These are phyloP conservation scores for Globisporangium perplexum DNA, from an alignment of 352 stramenopile species.

Conservation along the genomic window DNA sequence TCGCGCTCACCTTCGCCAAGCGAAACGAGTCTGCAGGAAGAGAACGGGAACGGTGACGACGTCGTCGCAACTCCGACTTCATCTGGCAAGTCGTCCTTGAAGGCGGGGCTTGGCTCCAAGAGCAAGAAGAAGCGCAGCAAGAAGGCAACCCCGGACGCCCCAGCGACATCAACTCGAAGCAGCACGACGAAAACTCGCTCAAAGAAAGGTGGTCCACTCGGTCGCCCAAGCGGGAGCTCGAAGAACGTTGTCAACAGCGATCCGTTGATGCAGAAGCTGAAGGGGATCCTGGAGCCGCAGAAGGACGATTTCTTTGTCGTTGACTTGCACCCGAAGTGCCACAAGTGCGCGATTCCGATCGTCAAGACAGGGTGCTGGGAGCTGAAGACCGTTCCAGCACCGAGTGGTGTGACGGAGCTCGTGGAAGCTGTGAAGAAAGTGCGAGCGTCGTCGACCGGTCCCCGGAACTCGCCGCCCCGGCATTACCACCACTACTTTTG, in stretches of 20 bases:
- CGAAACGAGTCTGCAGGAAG: constrained; percentile 25
- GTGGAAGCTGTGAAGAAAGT: constrained; percentile 79
- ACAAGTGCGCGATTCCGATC: constrained; percentile 83
- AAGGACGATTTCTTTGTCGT: constrained; percentile 99
- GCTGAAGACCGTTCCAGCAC: constrained; percentile 60
- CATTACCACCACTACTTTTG: constrained; percentile 87
- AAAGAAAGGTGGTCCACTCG: constrained; percentile 46
- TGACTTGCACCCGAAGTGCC: constrained; percentile 88
- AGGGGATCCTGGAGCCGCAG: constrained; percentile 97
- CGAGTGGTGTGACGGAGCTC: constrained; percentile 63
- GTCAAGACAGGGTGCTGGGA: constrained; percentile 85
- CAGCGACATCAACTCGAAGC: constrained; percentile 39
- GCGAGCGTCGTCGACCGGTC: constrained; percentile 50
- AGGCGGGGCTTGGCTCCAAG: constrained; percentile 24
- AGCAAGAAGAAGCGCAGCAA: constrained; percentile 82
- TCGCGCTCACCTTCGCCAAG: constrained; percentile 44
- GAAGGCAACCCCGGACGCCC: constrained; percentile 53
- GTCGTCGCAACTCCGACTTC: neutral
- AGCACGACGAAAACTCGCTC: constrained; percentile 65
- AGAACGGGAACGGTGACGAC: constrained; percentile 15
- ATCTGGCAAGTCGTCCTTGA: constrained; percentile 16
- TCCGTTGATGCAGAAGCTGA: constrained; percentile 97
- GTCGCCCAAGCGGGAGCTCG: constrained; percentile 34
- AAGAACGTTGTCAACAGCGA: constrained; percentile 87
- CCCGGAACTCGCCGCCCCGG: constrained; percentile 55